Conservation (phyloP, 176 grass and related monocot genomes). For the Musa itinerans region DNA sequence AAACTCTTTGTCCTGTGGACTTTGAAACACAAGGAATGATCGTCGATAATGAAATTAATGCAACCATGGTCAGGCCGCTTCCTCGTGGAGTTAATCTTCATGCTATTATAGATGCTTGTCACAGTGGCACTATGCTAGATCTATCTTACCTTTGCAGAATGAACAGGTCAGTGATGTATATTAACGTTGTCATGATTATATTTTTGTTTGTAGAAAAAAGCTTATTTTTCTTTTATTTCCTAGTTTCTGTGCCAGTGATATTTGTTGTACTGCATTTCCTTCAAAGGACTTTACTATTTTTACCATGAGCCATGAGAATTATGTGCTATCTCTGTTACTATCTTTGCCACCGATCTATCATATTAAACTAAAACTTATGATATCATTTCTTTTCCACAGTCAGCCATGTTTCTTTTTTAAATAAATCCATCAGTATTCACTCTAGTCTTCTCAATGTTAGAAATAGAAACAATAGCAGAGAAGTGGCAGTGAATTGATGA, state of each 20-base stretch:
- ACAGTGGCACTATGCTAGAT: slow-evolving; percentile 93
- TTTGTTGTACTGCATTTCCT: no score
- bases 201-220: neutral
- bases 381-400: neutral
- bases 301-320: neutral
- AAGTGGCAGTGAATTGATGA: no score
- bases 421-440: neutral
- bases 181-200: neutral
- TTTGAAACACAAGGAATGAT: slow-evolving; percentile 98
- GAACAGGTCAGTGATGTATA: slow-evolving; percentile 38
- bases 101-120: slow-evolving; percentile 90
- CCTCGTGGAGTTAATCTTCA: slow-evolving; percentile 81
- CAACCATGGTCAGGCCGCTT: slow-evolving; percentile 61
- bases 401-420: neutral
- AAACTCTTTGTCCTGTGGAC: slow-evolving; percentile 90
- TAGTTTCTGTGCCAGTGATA: neutral
- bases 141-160: slow-evolving; percentile 91
- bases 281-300: neutral
- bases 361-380: neutral
- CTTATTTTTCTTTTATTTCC: neutral
- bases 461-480: no score
- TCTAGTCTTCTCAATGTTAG: neutral
- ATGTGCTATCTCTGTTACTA: neutral
- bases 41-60: slow-evolving; percentile 86
- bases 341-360: neutral